These are phyloP conservation scores for Sugiyamaella chiloensis DNA, from an alignment of 805 yeast species.

Conservation along the genomic window DNA sequence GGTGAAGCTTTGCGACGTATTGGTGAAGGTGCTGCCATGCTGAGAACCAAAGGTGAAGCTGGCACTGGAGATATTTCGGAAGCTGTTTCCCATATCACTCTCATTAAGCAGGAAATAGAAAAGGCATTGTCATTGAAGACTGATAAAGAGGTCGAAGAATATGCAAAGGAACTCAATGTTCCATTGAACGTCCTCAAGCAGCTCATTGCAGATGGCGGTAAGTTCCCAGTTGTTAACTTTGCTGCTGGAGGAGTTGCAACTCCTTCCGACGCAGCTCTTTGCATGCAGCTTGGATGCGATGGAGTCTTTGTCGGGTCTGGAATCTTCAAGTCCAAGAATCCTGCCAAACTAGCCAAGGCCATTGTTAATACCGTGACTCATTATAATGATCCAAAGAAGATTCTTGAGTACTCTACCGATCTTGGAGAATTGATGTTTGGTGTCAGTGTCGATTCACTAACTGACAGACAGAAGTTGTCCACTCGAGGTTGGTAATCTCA, in stretches of 20 bases:
- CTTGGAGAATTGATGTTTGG: conserved; percentile 80
- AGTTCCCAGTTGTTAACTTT: conserved; percentile 77
- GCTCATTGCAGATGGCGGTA: conserved; percentile 48
- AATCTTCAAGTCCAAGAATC: conserved; percentile 70
- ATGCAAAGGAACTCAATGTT: conserved; percentile 59
- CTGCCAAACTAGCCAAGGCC: conserved; percentile 71
- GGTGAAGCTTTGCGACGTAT: conserved; percentile 81
- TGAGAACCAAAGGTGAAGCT: conserved; percentile 84
- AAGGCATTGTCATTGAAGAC: conserved; percentile 39
- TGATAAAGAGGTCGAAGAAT: conserved; percentile 45
- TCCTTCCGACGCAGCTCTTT: conserved; percentile 81
- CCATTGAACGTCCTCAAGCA: conserved; percentile 52
- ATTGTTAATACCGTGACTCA: conserved; percentile 76
- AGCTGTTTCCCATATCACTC: conserved; percentile 71
- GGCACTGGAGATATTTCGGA: conserved; percentile 86
- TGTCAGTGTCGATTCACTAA: conserved; percentile 51
- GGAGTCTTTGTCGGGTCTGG: conserved; percentile 80
- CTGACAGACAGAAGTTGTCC: conserved; percentile 32
- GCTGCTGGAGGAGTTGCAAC: conserved; percentile 91
- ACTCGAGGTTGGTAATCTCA: conserved; percentile 21
- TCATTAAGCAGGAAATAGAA: conserved; percentile 55
- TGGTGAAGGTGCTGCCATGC: conserved; percentile 82
- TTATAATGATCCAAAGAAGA: conserved; percentile 55
- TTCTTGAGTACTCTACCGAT: conserved; percentile 64
- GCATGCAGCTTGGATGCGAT: conserved; percentile 78